phyloP scores from a whole-genome alignment of 805 yeast genomes.

The Torulaspora quercuum region DNA sequence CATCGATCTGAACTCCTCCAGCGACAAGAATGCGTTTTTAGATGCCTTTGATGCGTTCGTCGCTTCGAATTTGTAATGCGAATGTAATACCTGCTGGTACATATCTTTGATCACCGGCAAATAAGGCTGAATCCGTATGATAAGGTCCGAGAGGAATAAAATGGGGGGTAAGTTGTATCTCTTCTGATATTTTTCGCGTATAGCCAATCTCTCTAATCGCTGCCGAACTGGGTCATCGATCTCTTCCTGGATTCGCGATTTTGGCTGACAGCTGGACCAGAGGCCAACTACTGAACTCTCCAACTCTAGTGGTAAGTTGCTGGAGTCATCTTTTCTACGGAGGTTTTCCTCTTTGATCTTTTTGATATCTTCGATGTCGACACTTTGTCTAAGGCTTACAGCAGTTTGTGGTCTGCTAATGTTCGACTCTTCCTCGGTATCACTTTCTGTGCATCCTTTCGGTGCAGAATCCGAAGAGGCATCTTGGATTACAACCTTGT shows the following conservation, averaged over 20 bases:
- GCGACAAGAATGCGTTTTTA: conserved; percentile 43
- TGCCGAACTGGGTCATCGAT: conserved; percentile 1
- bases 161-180: conserved; percentile 27
- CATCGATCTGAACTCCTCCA: conserved; percentile 44
- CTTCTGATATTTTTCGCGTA: conserved; percentile 21
- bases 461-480: background rate
- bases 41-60: conserved; percentile 41
- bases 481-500: background rate
- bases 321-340: background rate
- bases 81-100: conserved; percentile 44
- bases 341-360: conserved; percentile 1
- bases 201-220: conserved; percentile 1
- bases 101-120: conserved; percentile 39
- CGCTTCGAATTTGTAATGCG: conserved; percentile 52
- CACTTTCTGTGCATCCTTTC: background rate
- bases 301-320: conserved; percentile 5
- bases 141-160: conserved; percentile 31
- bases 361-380: conserved; percentile 6
- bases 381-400: conserved; percentile 5
- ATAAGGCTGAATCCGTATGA: conserved; percentile 32
- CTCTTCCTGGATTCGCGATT: background rate
- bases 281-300: conserved; percentile 3
- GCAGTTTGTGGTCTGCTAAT: background rate
- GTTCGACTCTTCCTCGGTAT: background rate
- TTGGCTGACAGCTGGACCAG: background rate